Percentiles rank a stretch among this genome's conserved stretches.
Evolutionary conservation across 1,139 yeast genomes (phyloP).

Genomic region (Candida tetrigidarum): DNA sequence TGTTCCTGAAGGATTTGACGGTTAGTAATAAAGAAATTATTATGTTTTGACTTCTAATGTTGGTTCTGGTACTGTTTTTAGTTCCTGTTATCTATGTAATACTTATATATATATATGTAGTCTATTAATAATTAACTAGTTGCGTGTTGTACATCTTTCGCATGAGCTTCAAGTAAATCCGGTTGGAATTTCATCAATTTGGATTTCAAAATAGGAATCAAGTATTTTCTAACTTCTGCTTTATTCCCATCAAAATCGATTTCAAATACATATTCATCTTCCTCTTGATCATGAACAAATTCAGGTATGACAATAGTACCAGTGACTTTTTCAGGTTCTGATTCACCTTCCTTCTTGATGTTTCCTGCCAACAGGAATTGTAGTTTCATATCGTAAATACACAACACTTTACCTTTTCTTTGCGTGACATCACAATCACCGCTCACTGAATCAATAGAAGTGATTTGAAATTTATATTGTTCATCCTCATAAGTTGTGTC

Average conservation of each 20-base stretch:
- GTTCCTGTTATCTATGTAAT: background rate
- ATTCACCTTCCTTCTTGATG: conserved; percentile 25
- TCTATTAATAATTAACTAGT: conserved; percentile 19
- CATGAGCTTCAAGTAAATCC: conserved; percentile 64
- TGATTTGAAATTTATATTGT: conserved; percentile 37
- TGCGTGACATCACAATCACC: conserved; percentile 87
- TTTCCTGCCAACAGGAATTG: conserved; percentile 47
- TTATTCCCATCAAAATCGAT: conserved; percentile 44
- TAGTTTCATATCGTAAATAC: conserved; percentile 69
- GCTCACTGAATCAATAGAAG: conserved; percentile 47
- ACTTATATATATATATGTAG: conserved; percentile 1
- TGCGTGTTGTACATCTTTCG: conserved; percentile 58
- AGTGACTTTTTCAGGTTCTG: conserved; percentile 23
- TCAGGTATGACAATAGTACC: conserved; percentile 60
- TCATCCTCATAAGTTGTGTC: conserved; percentile 39
- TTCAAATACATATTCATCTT: conserved; percentile 62
- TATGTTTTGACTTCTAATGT: background rate
- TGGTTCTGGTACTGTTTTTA: background rate
- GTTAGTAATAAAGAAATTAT: conserved; percentile 14
- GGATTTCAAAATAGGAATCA: conserved; percentile 54
- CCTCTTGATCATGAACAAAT: conserved; percentile 74
- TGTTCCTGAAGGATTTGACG: conserved; percentile 82
- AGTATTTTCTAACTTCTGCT: conserved; percentile 42
- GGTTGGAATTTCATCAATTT: conserved; percentile 61
- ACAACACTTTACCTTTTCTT: conserved; percentile 77